phyloP scores from a whole-genome alignment of 1,284 basidiomycete species.

The Tausonia pullulans region DNA sequence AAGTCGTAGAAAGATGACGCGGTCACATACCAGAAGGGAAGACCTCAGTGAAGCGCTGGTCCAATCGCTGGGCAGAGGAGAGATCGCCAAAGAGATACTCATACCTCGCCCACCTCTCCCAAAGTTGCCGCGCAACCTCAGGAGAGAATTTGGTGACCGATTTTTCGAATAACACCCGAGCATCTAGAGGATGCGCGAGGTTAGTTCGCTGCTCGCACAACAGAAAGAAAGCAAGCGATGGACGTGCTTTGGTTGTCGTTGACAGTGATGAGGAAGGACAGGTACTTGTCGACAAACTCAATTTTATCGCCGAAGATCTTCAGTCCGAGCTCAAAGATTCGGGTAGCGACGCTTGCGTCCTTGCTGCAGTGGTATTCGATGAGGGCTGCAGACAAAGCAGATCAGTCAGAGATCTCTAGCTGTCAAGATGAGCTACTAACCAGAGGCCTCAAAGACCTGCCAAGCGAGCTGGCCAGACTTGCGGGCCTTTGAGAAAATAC shows the following conservation, averaged over 20 bases:
- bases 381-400: conserved; percentile 46
- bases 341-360: conserved; percentile 68
- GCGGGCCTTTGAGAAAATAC: conserved; percentile 72
- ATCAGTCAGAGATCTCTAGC: conserved; percentile 1
- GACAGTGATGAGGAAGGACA: conserved; percentile 84
- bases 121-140: conserved; percentile 70
- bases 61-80: conserved; percentile 77
- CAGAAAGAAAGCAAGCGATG: not conserved
- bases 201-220: not conserved
- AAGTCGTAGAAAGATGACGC: conserved; percentile 8
- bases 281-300: conserved; percentile 76
- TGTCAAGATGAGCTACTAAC: conserved; percentile 37
- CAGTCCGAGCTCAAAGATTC: conserved; percentile 91
- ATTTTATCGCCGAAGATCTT: conserved; percentile 72
- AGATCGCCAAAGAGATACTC: conserved; percentile 92
- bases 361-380: conserved; percentile 95
- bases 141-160: conserved; percentile 55
- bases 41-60: conserved; percentile 72
- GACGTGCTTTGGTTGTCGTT: conserved; percentile 87
- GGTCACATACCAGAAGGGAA: conserved; percentile 61
- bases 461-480: conserved; percentile 76
- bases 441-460: conserved; percentile 88
- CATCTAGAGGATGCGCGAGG: conserved; percentile 47
- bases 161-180: conserved; percentile 87
- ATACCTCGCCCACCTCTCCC: conserved; percentile 92